Percentiles rank a stretch among this genome's conserved stretches.
These are phyloP conservation scores for Xylaria sp. DNA, from an alignment of 2,329 filamentous ascomycete species.

Conservation along the genomic window DNA sequence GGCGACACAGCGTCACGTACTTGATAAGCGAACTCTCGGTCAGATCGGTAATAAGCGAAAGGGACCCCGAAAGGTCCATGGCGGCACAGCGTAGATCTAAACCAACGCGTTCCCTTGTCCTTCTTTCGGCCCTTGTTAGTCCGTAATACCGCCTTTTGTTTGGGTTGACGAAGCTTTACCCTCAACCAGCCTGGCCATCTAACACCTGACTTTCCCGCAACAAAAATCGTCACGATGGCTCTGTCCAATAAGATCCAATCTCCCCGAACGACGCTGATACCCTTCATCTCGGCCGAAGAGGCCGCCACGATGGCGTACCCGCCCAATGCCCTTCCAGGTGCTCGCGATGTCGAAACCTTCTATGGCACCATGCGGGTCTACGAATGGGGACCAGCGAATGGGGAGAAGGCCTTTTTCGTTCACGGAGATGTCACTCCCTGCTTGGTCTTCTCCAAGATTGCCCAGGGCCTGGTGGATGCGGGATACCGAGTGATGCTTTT, in stretches of 20 bases:
- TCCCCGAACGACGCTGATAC: conserved; percentile 34
- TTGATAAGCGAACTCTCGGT: too few species aligned
- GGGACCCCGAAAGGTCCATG: too few species aligned
- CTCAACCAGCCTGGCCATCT: neutral
- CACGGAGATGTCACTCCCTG: conserved; percentile 36
- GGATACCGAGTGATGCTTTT: conserved; percentile 38
- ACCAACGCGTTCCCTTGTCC: too few species aligned
- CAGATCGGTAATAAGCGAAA: too few species aligned
- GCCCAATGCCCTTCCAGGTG: conserved; percentile 35
- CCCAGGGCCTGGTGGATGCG: conserved; percentile 28
- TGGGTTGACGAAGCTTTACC: neutral
- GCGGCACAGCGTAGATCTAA: too few species aligned
- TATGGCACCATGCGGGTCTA: conserved; percentile 38
- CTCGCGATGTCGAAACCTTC: conserved; percentile 35
- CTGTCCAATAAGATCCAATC: conserved; percentile 24
- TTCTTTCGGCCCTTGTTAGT: too few species aligned
- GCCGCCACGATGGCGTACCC: conserved; percentile 32
- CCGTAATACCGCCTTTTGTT: neutral
- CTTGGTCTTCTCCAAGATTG: conserved; percentile 30
- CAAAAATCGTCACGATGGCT: conserved; percentile 17
- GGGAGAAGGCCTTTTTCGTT: conserved; percentile 35
- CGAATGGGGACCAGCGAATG: conserved; percentile 35
- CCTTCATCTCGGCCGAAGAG: conserved; percentile 31
- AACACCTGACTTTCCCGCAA: neutral
- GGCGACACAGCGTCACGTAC: too few species aligned